Conservation (phyloP, 768 basidiomycete species). For the Xerocomellus chrysenteron region DNA sequence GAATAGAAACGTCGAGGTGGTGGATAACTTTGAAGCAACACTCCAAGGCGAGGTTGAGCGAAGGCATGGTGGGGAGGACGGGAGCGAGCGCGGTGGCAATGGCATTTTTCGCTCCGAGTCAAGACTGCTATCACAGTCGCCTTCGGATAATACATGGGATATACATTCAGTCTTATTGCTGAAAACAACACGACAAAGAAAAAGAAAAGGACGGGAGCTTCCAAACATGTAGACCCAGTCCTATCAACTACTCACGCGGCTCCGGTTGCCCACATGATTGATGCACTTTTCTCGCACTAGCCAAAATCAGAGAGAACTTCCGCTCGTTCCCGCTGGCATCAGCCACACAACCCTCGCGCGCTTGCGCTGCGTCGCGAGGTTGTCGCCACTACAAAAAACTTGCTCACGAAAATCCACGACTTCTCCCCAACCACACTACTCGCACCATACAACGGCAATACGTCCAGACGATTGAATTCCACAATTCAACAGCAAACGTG, state of each 20-base stretch:
- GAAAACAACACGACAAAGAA: too few relatives aligned
- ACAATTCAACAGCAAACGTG: constrained; percentile 68
- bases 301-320: constrained; percentile 85
- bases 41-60: too few relatives aligned
- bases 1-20: too few relatives aligned
- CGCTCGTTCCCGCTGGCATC: constrained; percentile 57
- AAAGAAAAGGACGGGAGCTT: constrained; percentile 23
- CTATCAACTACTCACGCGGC: constrained; percentile 36
- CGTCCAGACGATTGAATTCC: constrained; percentile 73
- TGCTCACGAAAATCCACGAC: constrained; percentile 80
- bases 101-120: too few relatives aligned
- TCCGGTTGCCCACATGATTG: constrained; percentile 52
- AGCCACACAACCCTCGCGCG: constrained; percentile 9
- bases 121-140: too few relatives aligned
- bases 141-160: too few relatives aligned
- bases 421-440: constrained; percentile 66
- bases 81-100: too few relatives aligned
- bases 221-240: background rate
- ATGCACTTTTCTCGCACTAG: constrained; percentile 72
- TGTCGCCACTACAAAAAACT: constrained; percentile 67
- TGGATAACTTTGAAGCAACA: too few relatives aligned
- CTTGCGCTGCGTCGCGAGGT: constrained; percentile 58
- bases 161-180: too few relatives aligned
- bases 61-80: too few relatives aligned
- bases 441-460: constrained; percentile 75